Conservation (phyloP, 1,139 yeast species). For the Geotrichum reessii region DNA sequence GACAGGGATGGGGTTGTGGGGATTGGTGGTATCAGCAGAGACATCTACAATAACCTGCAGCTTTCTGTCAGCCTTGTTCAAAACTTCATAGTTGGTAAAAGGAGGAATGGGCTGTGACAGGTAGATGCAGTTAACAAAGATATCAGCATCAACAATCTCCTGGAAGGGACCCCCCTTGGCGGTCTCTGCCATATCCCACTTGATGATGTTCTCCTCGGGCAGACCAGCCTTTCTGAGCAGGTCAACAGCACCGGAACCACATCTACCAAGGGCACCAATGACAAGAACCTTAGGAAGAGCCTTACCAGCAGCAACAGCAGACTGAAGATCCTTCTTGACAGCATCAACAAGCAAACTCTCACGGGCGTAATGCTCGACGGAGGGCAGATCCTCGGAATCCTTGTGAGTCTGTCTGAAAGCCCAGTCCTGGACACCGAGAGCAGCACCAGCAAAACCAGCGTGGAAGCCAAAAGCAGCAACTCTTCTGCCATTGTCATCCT, state of each 20-base stretch:
- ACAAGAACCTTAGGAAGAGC: constrained; percentile 73
- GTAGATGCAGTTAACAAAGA: constrained; percentile 93
- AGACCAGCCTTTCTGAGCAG: constrained; percentile 77
- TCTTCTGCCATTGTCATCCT: constrained; percentile 91
- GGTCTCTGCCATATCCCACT: constrained; percentile 98
- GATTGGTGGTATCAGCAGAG: constrained; percentile 97
- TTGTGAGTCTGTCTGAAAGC: constrained; percentile 75
- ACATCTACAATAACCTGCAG: constrained; percentile 93
- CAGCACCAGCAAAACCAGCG: constrained; percentile 99
- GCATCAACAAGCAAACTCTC: constrained; percentile 68
- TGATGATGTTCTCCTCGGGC: constrained; percentile 73
- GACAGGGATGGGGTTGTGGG: constrained; percentile 95
- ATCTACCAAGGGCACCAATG: constrained; percentile 97
- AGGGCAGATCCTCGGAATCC: constrained; percentile 54
- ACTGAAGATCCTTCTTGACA: constrained; percentile 55
- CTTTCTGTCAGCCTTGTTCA: constrained; percentile 61
- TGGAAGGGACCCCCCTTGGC: constrained; percentile 94
- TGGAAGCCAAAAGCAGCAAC: constrained; percentile 98
- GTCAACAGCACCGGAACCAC: constrained; percentile 97
- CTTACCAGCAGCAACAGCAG: constrained; percentile 59
- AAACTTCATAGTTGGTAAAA: constrained; percentile 63
- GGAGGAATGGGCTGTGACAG: constrained; percentile 91
- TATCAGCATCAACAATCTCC: constrained; percentile 81
- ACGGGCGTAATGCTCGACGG: constrained; percentile 75
- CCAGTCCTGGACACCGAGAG: constrained; percentile 91